Percentiles rank a stretch among this genome's conserved stretches.
These are phyloP conservation scores for Trichoderma gamsii DNA, from an alignment of 495 filamentous ascomycete species.

Conservation along the genomic window DNA sequence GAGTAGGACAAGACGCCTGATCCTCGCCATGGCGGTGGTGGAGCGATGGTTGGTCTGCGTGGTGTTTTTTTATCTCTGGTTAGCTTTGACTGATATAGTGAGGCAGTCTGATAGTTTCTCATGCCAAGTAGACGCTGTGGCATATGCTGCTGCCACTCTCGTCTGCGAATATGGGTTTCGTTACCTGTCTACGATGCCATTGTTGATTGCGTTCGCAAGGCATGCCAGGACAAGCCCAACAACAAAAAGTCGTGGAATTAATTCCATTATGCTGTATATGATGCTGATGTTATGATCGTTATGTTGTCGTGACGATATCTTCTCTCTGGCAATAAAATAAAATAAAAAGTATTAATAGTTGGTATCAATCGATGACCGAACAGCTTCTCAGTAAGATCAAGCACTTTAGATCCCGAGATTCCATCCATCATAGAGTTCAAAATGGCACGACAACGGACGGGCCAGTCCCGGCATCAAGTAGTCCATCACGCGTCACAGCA, in stretches of 20 bases:
- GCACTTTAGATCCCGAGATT: background rate
- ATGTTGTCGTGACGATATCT: background rate
- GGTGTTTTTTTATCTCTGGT: background rate
- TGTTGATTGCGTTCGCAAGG: background rate
- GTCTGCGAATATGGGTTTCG: background rate
- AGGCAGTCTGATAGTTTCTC: background rate
- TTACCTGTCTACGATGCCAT: background rate
- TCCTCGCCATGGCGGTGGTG: background rate
- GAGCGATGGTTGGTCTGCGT: background rate
- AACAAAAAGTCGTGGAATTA: background rate
- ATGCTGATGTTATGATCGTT: background rate
- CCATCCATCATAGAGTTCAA: background rate
- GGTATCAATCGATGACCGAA: too few species aligned
- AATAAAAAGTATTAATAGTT: background rate
- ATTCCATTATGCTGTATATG: background rate
- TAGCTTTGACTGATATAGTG: background rate
- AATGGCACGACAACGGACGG: background rate
- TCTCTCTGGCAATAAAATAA: too few species aligned
- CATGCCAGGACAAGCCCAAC: slow-evolving; percentile 1
- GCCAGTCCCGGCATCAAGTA: background rate
- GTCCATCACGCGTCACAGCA: slow-evolving; percentile 1
- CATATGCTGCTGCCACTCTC: background rate
- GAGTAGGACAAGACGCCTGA: background rate
- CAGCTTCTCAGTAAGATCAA: background rate
- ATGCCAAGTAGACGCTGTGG: background rate